phyloP scores from a whole-genome alignment of 169 alveolate genomes.

The Cytauxzoon felis region DNA sequence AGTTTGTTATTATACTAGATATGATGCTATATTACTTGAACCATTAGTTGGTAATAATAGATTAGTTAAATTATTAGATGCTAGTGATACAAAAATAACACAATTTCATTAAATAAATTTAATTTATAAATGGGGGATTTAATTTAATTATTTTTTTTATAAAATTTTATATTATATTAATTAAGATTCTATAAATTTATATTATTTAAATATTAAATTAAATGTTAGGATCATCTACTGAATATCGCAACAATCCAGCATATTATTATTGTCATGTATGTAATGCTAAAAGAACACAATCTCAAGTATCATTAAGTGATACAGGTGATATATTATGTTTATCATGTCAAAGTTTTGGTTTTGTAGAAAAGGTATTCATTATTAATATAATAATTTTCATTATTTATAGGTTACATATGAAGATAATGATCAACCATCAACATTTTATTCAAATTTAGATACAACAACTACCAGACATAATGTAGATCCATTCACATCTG shows the following conservation, averaged over 20 bases:
- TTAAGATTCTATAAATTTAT: not conserved
- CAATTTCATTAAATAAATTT: constrained; percentile 44
- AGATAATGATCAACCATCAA: too few relatives aligned
- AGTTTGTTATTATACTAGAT: constrained; percentile 66
- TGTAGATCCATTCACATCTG: not conserved
- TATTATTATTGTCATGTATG: constrained; percentile 55
- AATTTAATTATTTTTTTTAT: not conserved
- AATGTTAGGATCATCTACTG: not conserved
- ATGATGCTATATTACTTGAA: constrained; percentile 67
- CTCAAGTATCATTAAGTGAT: not conserved
- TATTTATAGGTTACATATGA: too few relatives aligned
- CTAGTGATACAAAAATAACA: constrained; percentile 65
- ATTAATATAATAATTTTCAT: not conserved
- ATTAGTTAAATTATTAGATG: constrained; percentile 50
- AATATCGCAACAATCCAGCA: not conserved
- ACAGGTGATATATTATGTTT: constrained; percentile 43
- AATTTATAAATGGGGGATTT: not conserved
- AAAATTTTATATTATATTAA: not conserved
- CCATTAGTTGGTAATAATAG: constrained; percentile 65
- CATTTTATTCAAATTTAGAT: too few relatives aligned
- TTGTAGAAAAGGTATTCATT: constrained; percentile 61
- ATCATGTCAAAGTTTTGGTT: constrained; percentile 39
- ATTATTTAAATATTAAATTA: not conserved
- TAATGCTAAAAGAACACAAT: not conserved
- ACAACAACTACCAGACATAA: too few relatives aligned